A percentile compares a stretch with the other conserved stretches of the same genome.
Evolutionary conservation across 2,329 filamentous ascomycete species (phyloP).

Genomic region (Trichoderma sp.): DNA sequence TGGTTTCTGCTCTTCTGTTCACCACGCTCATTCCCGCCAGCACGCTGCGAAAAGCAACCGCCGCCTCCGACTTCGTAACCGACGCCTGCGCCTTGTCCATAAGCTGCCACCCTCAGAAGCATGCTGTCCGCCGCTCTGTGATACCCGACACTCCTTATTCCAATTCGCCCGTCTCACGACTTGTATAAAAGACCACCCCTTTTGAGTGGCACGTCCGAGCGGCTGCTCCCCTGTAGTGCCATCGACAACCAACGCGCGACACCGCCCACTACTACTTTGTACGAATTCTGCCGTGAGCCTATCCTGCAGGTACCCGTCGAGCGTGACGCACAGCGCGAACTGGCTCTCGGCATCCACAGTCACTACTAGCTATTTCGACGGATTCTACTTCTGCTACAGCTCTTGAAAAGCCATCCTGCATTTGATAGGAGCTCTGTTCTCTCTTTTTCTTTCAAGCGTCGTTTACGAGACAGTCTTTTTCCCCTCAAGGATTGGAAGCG

Average conservation of each 20-base stretch:
- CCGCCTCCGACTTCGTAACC: neutral
- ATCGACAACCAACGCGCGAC: conserved; percentile 21
- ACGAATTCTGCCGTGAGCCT: conserved; percentile 31
- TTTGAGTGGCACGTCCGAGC: conserved; percentile 3
- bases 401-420: neutral
- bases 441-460: neutral
- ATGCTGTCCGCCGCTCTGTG: conserved; percentile 14
- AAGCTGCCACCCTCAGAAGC: neutral
- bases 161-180: neutral
- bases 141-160: conserved; percentile 17
- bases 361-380: neutral
- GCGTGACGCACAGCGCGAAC: conserved; percentile 27
- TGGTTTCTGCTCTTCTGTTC: neutral
- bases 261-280: conserved; percentile 10
- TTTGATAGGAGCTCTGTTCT: neutral
- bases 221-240: conserved; percentile 24
- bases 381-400: neutral
- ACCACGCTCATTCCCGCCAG: neutral
- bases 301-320: conserved; percentile 31
- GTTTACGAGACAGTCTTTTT: neutral
- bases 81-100: neutral
- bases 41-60: neutral
- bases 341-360: neutral
- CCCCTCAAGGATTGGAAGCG: neutral
- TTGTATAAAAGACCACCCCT: neutral